Conservation (phyloP, 2,329 filamentous ascomycete species). For the Fusarium phyllophilum region DNA sequence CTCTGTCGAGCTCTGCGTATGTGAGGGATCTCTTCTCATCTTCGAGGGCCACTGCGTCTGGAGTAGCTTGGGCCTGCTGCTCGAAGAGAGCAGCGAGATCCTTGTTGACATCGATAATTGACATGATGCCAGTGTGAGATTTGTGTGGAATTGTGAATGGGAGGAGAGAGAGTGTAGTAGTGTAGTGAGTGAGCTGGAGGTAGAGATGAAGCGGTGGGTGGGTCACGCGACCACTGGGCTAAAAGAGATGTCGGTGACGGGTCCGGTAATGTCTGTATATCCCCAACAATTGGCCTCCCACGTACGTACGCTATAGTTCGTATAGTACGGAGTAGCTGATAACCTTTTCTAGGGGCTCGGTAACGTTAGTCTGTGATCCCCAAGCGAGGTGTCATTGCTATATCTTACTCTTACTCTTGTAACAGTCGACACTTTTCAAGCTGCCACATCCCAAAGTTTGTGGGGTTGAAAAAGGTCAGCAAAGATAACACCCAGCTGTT, state of each 20-base stretch:
- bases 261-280: constrained; percentile 25
- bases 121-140: constrained; percentile 56
- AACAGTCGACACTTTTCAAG: constrained; percentile 15
- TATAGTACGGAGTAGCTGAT: constrained; percentile 20
- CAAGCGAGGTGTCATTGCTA: not conserved
- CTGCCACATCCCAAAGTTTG: constrained; percentile 20
- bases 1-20: constrained; percentile 76
- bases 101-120: constrained; percentile 75
- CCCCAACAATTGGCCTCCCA: constrained; percentile 32
- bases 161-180: not conserved
- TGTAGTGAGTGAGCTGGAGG: not conserved
- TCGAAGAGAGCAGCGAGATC: constrained; percentile 78
- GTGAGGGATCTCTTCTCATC: constrained; percentile 75
- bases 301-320: constrained; percentile 15
- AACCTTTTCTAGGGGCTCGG: constrained; percentile 7
- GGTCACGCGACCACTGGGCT: constrained; percentile 43
- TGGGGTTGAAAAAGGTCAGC: constrained; percentile 24
- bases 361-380: not conserved
- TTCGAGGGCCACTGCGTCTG: constrained; percentile 76
- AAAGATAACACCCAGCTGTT: not conserved
- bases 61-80: constrained; percentile 74
- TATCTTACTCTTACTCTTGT: not conserved
- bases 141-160: constrained; percentile 1
- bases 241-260: constrained; percentile 38
- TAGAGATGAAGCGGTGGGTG: constrained; percentile 30